These are phyloP conservation scores for Alternaria panax DNA, from an alignment of 2,329 filamentous ascomycete genomes.

Conservation along the genomic window DNA sequence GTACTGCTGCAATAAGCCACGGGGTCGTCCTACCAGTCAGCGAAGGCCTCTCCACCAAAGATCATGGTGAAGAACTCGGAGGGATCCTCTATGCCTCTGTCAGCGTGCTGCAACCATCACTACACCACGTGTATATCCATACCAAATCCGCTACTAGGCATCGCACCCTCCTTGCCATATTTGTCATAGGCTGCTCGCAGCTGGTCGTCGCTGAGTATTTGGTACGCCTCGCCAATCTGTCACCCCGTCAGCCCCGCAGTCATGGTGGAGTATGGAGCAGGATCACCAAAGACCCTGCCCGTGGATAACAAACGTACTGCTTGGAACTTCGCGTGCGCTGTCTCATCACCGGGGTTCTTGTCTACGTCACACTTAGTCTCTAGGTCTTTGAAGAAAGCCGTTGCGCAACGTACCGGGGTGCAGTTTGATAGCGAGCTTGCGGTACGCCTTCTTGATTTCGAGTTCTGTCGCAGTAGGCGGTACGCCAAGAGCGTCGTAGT, in stretches of 20 bases:
- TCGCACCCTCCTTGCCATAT: constrained; percentile 92
- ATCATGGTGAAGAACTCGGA: constrained; percentile 98
- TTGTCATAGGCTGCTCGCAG: constrained; percentile 94
- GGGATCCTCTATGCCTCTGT: constrained; percentile 72
- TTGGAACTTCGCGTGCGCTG: constrained; percentile 93
- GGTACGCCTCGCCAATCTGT: constrained; percentile 74
- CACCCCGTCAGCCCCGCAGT: constrained; percentile 34
- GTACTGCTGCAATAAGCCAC: neutral
- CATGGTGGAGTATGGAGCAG: constrained; percentile 2
- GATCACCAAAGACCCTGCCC: constrained; percentile 6
- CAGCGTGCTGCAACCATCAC: constrained; percentile 25
- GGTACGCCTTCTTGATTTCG: constrained; percentile 97
- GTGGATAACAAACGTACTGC: constrained; percentile 61
- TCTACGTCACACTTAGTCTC: constrained; percentile 61
- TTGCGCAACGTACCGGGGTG: constrained; percentile 71
- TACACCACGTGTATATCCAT: constrained; percentile 27
- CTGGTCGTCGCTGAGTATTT: constrained; percentile 86
- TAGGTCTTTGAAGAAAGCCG: constrained; percentile 23
- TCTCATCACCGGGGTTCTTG: constrained; percentile 97
- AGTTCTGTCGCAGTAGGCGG: constrained; percentile 84
- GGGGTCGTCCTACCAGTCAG: constrained; percentile 69
- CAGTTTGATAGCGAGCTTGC: constrained; percentile 88
- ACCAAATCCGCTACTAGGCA: constrained; percentile 90
- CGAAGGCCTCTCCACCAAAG: constrained; percentile 94
- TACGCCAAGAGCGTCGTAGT: constrained; percentile 88